These are phyloP conservation scores for Leonotis leonurus DNA, from an alignment of 257 asterid genomes.

Conservation along the genomic window DNA sequence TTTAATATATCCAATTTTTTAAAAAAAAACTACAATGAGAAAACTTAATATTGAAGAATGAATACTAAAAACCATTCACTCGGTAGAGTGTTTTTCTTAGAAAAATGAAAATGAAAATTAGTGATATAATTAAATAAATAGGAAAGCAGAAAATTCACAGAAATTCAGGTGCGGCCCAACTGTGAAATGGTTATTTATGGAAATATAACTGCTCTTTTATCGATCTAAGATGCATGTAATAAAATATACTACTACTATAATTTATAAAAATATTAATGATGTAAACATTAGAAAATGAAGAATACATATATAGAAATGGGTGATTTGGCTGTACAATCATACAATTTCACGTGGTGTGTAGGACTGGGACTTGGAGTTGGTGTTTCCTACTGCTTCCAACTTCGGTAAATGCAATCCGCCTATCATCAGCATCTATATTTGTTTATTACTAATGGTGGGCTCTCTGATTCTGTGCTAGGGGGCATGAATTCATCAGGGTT, in stretches of 20 bases:
- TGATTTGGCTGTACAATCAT: constrained; percentile 1
- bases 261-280: background rate
- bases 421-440: background rate
- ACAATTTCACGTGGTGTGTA: constrained; percentile 15
- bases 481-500: background rate
- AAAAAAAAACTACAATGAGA: no score
- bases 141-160: background rate
- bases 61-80: no score
- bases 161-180: constrained; percentile 21
- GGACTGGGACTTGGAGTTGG: background rate
- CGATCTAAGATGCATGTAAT: background rate
- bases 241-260: background rate
- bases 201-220: constrained; percentile 18
- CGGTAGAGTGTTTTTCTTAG: no score
- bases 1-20: no score
- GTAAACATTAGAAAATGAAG: no score
- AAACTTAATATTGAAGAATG: no score
- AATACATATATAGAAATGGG: background rate
- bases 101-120: no score
- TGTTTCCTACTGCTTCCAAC: background rate
- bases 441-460: constrained; percentile 23
- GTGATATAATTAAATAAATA: no score
- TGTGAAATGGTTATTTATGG: constrained; percentile 24
- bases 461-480: constrained; percentile 5
- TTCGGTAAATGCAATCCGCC: constrained; percentile 19